Conservation (phyloP, 2,329 filamentous ascomycete species). For the Botrytis hyacinthi region DNA sequence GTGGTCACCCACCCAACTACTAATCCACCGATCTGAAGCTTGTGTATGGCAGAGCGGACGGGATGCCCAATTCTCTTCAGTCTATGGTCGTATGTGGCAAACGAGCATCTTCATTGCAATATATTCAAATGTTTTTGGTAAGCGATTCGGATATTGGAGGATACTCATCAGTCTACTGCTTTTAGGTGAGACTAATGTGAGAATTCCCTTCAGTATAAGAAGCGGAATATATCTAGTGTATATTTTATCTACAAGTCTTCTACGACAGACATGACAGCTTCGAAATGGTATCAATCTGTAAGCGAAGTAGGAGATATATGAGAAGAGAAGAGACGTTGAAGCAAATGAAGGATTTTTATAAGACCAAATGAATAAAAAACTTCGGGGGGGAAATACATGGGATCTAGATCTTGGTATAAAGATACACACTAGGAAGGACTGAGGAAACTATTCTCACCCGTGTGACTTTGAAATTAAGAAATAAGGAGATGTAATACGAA, state of each 20-base stretch:
- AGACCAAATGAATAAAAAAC: neutral
- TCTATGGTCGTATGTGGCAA: neutral
- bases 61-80: neutral
- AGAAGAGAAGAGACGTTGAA: neutral
- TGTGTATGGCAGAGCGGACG: neutral
- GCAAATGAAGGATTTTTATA: neutral
- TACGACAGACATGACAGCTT: neutral
- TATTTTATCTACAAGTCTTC: neutral
- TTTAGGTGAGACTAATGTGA: neutral
- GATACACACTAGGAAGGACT: neutral
- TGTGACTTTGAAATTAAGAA: neutral
- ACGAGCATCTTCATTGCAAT: rapidly evolving
- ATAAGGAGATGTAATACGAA: too few relatives aligned
- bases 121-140: rapidly evolving
- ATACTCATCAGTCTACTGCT: neutral
- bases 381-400: neutral
- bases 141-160: too few relatives aligned
- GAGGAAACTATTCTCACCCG: neutral
- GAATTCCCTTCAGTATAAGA: neutral
- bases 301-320: neutral
- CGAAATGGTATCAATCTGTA: neutral
- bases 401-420: neutral
- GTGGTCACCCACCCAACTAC: neutral
- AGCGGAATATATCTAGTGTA: neutral
- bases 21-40: neutral